Conservation (phyloP, 257 asterid species). For the Paulownia fortunei region DNA sequence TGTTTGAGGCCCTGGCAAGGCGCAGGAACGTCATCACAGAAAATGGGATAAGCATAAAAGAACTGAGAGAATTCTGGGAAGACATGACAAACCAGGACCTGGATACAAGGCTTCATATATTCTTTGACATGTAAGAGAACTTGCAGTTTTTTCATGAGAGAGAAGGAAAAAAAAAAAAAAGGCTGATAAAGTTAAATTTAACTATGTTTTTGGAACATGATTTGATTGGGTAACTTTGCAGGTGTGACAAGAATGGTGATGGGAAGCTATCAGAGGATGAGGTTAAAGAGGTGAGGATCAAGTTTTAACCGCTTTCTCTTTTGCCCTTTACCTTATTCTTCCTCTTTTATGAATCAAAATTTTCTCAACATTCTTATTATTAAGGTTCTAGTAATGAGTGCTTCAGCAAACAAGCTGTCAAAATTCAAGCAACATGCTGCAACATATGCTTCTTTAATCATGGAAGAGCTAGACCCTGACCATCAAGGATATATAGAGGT, state of each 20-base stretch:
- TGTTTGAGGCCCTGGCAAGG: constrained; percentile 84
- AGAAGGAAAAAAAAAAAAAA: no score
- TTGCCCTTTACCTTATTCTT: neutral
- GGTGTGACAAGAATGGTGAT: constrained; percentile 99
- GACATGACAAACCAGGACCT: constrained; percentile 73
- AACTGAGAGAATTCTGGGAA: constrained; percentile 73
- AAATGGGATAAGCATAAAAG: constrained; percentile 55
- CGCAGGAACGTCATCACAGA: constrained; percentile 56
- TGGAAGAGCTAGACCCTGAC: constrained; percentile 98
- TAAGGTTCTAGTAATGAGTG: constrained; percentile 93
- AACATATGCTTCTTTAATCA: constrained; percentile 77
- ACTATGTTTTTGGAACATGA: neutral
- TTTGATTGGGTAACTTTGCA: constrained; percentile 36
- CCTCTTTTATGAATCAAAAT: neutral
- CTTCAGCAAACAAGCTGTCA: constrained; percentile 86
- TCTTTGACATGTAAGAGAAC: constrained; percentile 84
- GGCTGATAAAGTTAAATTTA: neutral
- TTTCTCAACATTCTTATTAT: constrained; percentile 26
- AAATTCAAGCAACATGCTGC: constrained; percentile 76
- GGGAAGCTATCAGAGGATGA: constrained; percentile 93
- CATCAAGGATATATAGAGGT: constrained; percentile 90
- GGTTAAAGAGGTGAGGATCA: constrained; percentile 77
- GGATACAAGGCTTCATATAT: constrained; percentile 84
- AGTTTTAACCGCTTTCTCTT: neutral
- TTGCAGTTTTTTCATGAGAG: constrained; percentile 10